Evolutionary conservation across 345 rosid genomes (phyloP).

Genomic region (Euclidium syriacum): DNA sequence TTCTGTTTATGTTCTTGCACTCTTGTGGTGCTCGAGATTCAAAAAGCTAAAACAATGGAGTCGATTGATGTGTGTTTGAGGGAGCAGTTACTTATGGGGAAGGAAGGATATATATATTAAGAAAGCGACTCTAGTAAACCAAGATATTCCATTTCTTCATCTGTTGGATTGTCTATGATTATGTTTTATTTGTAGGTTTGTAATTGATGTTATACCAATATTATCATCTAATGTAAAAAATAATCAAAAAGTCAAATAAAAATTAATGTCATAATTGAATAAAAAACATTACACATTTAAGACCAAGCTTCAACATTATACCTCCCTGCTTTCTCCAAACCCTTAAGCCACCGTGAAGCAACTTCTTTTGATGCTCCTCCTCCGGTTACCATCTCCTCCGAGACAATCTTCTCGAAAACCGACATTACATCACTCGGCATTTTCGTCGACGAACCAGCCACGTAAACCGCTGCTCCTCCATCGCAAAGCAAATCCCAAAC

Average conservation of each 20-base stretch:
- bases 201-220: too few species aligned
- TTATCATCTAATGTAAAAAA: not conserved
- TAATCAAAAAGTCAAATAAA: not conserved
- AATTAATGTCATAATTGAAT: not conserved
- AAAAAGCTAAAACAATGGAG: too few species aligned
- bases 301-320: conserved; percentile 98
- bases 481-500: conserved; percentile 56
- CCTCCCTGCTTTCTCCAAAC: conserved; percentile 67
- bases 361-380: conserved; percentile 49
- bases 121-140: too few species aligned
- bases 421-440: conserved; percentile 85
- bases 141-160: too few species aligned
- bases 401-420: conserved; percentile 63
- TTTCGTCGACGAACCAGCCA: conserved; percentile 89
- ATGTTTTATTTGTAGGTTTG: too few species aligned
- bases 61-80: too few species aligned
- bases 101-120: too few species aligned
- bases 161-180: too few species aligned
- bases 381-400: conserved; percentile 46
- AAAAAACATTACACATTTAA: conserved; percentile 26
- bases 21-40: too few species aligned
- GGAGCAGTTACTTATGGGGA: too few species aligned
- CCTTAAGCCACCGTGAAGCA: conserved; percentile 55
- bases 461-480: conserved; percentile 71
- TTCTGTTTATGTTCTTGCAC: too few species aligned